Evolutionary conservation across 2,329 filamentous ascomycete species (phyloP), one percentile per base, ranked within the genome.

Genomic region (Hypoxylon sp.): DNA sequence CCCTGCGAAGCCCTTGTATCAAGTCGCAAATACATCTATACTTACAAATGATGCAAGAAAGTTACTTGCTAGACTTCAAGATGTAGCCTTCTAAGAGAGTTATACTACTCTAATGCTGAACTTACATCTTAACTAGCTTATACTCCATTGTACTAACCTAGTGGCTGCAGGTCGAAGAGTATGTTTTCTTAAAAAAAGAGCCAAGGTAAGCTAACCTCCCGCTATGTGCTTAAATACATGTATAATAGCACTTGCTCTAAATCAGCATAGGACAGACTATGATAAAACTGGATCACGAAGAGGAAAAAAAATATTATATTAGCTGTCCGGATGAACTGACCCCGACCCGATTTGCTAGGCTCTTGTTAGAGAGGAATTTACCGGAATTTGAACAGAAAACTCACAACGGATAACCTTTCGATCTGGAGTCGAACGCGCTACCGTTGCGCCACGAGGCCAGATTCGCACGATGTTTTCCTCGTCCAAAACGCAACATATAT

Each of bases 351-450:
- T 54, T 40, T 37, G 25, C 53, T 44, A 46, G 22, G 3, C 13
- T 40, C 31, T 25, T 42, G 31, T 55, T 55, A 42, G 51, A 55
- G n/a, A 14, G 11, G 20, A 25, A 54, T 14, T 37, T 40, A 8
- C 20, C n/a, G 17, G 8, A 37, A 40, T 14, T 54, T n/a, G 2
- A 22, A 25, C 11, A 17, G 37, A 46, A 30, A 20, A 44, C 25
- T 44, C n/a, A 56, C 37, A 51, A 42, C 56, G 31, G 56, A 60
- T 60, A 60, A 60, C 46, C 46, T 42, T 51, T 42, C 56, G 56
- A 60, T 50, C 56, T 42, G 33, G 46, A 50, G 44, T 60, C 44
- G 44, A 59, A 59, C 56, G 44, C 44, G 44, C 56, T 50, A 49
- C 55, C 42, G 55, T 58, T 58, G 55, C 55, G 42, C 56, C 33